These are phyloP conservation scores for Rhizopogon vesiculosus DNA, from an alignment of 768 basidiomycete genomes.

Conservation along the genomic window DNA sequence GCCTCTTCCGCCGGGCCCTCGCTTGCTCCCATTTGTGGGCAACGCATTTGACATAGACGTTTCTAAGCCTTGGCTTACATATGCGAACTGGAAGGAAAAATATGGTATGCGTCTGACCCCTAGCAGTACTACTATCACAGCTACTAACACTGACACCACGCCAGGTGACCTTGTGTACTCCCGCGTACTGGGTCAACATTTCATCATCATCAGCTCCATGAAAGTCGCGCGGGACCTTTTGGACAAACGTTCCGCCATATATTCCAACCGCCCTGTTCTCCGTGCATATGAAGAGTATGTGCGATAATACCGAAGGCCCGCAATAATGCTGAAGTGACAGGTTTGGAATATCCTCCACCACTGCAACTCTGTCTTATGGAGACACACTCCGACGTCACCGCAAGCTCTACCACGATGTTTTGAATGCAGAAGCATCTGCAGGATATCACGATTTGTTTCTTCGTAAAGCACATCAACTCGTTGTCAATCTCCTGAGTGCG, in stretches of 20 bases:
- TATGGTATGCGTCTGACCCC: slow-evolving; percentile 4
- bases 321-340: background rate
- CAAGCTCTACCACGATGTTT: slow-evolving; percentile 14
- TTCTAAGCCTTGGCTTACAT: slow-evolving; percentile 8
- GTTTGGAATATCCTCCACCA: slow-evolving; percentile 13
- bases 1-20: slow-evolving; percentile 10
- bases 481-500: slow-evolving; percentile 1
- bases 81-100: slow-evolving; percentile 7
- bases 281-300: slow-evolving; percentile 7
- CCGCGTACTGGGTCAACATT: slow-evolving; percentile 5
- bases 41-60: slow-evolving; percentile 4
- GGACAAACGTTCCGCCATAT: slow-evolving; percentile 12
- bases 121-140: background rate
- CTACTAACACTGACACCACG: background rate
- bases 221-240: slow-evolving; percentile 8
- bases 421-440: slow-evolving; percentile 4
- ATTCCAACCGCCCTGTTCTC: slow-evolving; percentile 9
- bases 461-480: slow-evolving; percentile 6
- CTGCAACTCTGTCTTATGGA: slow-evolving; percentile 15
- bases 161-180: slow-evolving; percentile 9
- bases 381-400: slow-evolving; percentile 15
- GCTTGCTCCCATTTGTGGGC: slow-evolving; percentile 10
- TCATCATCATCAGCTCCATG: slow-evolving; percentile 10
- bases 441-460: slow-evolving; percentile 8
- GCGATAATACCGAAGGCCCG: background rate